Evolutionary conservation across 257 asterid species (phyloP).

Genomic region (Verbena officinalis): DNA sequence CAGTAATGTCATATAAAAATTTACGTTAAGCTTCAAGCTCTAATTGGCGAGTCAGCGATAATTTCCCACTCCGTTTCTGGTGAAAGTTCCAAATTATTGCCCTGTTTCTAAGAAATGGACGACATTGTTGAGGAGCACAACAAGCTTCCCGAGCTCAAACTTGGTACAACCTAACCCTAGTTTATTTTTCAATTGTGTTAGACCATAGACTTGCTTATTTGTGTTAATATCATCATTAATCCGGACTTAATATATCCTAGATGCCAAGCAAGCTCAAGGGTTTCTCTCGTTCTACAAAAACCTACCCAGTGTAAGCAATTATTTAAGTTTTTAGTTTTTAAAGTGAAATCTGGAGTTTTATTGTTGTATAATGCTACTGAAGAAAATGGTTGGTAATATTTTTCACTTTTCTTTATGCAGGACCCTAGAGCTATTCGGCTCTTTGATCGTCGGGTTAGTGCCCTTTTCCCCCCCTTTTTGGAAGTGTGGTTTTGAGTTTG

Average conservation of each 20-base stretch:
- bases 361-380: background rate
- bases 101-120: conserved; percentile 47
- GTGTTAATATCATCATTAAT: conserved; percentile 14
- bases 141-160: conserved; percentile 90
- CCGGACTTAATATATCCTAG: conserved; percentile 41
- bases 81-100: background rate
- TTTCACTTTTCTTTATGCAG: conserved; percentile 52
- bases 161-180: conserved; percentile 56
- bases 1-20: too few species aligned
- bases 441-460: conserved; percentile 93
- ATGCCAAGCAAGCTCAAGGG: conserved; percentile 98
- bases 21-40: too few species aligned
- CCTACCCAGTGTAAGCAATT: conserved; percentile 59
- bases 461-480: background rate
- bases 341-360: background rate
- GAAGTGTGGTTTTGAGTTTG: conserved; percentile 2
- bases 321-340: background rate
- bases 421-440: conserved; percentile 87
- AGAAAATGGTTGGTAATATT: background rate
- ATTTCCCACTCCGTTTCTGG: conserved; percentile 10
- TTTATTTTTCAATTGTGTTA: background rate
- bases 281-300: conserved; percentile 86
- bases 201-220: background rate
- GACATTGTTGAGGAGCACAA: conserved; percentile 57
- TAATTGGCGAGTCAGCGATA: background rate